Evolutionary conservation across 148 eudicot genomes (phyloP), one percentile per base, ranked within the genome.

Genomic region (Agrostemma githago): DNA sequence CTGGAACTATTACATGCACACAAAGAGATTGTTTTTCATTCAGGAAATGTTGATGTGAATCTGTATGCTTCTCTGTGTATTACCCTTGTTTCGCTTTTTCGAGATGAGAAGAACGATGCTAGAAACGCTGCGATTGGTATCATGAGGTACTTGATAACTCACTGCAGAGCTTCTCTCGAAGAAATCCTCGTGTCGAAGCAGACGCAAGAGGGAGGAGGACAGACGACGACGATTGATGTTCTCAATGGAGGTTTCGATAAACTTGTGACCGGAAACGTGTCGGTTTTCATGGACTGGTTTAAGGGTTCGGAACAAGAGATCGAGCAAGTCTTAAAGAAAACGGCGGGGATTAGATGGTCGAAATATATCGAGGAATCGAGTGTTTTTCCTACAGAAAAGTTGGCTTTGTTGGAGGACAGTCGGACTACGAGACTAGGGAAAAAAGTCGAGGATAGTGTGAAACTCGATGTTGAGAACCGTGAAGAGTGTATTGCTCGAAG

Each of bases 1-100:
- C 83, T 93, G 77, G 96, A 90, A 84, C 80, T 93, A 64, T 78
- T 93, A 79, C 88, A 89, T 81, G 94, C 96, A 72, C 89, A 93
- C 79, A 83, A 87, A 76, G 85, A 92, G 70, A 80, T 89, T 71
- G 85, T 93, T 85, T 90, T 90, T 68, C 92, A 92, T 77, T 90
- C 92, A 59, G 85, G 98, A 76, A 93, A 93, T 84, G 72, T 73
- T 48, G 96, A 93, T 77, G 84, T 78, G 6, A 96, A 90, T 84
- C 79, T 93, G 14, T 89, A 88, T 76, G 85, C 94, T 83, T 85
- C 89, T 74, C 88, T 93, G 51, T 89, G 94, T 76, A 79, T 89
- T 75, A 89, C 88, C 83, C 78, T 93, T 64, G 81, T 89, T 21
- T 76, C 88, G 64, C 96, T 93, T 62, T 86, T 93, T 21, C 82